Percentiles rank a stretch among this genome's conserved stretches.
phyloP scores from a whole-genome alignment of 305 asterid genomes.

The Fraxinus paxiana region DNA sequence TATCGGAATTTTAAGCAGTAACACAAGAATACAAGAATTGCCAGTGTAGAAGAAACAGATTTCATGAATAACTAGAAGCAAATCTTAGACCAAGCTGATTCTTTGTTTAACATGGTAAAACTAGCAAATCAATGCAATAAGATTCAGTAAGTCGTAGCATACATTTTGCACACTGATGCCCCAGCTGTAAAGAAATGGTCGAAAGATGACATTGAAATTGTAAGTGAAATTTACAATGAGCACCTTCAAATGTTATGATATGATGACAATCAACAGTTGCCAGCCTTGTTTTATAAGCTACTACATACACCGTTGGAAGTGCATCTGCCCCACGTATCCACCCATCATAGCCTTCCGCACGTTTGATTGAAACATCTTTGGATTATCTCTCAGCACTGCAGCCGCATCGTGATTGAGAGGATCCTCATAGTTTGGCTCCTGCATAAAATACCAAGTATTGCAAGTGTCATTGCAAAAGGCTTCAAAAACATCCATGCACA shows the following conservation, averaged over 20 bases:
- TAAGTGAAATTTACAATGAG: background rate
- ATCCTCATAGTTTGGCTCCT: slow-evolving; percentile 73
- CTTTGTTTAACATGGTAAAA: background rate
- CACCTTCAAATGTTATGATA: background rate
- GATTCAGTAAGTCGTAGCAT: background rate
- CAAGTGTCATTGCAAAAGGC: background rate
- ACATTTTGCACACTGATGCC: background rate
- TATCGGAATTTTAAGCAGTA: background rate
- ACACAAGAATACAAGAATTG: background rate
- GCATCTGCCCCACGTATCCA: slow-evolving; percentile 58
- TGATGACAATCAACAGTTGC: background rate
- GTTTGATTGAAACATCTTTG: slow-evolving; percentile 51
- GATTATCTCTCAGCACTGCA: slow-evolving; percentile 64
- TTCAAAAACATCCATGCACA: background rate
- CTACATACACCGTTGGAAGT: background rate
- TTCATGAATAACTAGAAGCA: background rate
- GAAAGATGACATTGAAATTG: background rate
- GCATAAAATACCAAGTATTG: slow-evolving; percentile 3
- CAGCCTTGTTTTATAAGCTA: background rate
- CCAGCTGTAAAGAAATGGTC: background rate
- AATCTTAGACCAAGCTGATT: background rate
- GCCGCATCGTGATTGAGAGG: slow-evolving; percentile 77
- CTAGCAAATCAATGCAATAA: background rate
- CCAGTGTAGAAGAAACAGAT: background rate
- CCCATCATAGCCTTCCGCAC: slow-evolving; percentile 61